Percentiles rank a stretch among this genome's conserved stretches.
Conservation (phyloP, 176 grass and related monocot species). For the Alopecurus myosuroides region DNA sequence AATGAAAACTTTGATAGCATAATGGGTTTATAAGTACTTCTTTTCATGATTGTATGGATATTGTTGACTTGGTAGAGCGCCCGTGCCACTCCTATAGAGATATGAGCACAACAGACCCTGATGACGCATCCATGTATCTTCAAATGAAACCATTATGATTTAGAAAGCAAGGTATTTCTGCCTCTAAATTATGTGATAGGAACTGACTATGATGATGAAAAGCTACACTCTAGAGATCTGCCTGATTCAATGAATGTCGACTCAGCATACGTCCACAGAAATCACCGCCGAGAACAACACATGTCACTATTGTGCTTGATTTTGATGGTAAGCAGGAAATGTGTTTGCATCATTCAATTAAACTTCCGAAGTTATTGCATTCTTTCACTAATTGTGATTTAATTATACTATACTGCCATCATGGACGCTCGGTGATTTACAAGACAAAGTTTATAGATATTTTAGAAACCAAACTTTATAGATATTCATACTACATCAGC, state of each 20-base stretch:
- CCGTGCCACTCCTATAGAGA: conserved; percentile 53
- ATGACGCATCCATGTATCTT: conserved; percentile 78
- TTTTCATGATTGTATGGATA: conserved; percentile 40
- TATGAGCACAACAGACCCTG: conserved; percentile 33
- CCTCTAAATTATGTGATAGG: conserved; percentile 28
- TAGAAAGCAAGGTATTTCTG: conserved; percentile 40
- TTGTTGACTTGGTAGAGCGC: conserved; percentile 70
- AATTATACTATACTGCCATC: background rate
- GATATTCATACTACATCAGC: background rate
- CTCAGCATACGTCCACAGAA: conserved; percentile 22
- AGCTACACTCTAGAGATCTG: conserved; percentile 46
- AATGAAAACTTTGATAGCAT: no score
- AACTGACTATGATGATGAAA: no score
- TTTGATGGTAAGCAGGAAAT: conserved; percentile 74
- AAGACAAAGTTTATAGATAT: background rate
- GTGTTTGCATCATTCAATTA: background rate
- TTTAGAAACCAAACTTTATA: background rate
- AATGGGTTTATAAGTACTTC: conserved; percentile 61
- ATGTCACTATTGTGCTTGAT: conserved; percentile 94
- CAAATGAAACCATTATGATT: conserved; percentile 41
- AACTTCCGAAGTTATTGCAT: conserved; percentile 1
- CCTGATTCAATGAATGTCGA: conserved; percentile 69
- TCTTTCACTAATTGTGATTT: background rate
- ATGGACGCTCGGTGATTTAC: background rate
- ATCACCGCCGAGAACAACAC: conserved; percentile 38